Evolutionary conservation across 2,329 filamentous ascomycete genomes (phyloP).

Genomic region (Graphiopsis chlorocephala): DNA sequence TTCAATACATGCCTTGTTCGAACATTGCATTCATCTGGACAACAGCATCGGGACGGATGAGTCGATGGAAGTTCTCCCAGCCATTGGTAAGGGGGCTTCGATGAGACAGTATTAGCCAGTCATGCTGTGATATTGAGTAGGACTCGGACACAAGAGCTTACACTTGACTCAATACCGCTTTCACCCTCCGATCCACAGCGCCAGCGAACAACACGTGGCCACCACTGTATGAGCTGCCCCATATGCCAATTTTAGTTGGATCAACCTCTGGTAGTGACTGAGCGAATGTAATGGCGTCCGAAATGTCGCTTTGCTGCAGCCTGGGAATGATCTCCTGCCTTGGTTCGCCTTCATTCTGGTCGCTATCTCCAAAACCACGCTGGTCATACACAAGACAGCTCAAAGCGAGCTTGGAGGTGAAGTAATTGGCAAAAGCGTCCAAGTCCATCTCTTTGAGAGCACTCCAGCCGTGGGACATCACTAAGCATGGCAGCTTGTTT

Average conservation of each 20-base stretch:
- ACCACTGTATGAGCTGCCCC: conserved; percentile 39
- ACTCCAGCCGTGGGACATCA: conserved; percentile 22
- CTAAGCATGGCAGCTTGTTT: conserved; percentile 19
- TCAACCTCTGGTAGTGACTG: conserved; percentile 34
- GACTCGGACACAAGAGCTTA: conserved; percentile 22
- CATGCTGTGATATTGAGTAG: background rate
- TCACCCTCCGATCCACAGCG: conserved; percentile 41
- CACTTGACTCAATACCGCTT: conserved; percentile 40
- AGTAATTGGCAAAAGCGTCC: conserved; percentile 23
- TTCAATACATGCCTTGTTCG: background rate
- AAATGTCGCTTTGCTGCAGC: conserved; percentile 35
- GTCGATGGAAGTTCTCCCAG: conserved; percentile 36
- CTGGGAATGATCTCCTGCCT: conserved; percentile 34
- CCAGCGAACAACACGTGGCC: conserved; percentile 41
- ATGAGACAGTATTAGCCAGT: background rate
- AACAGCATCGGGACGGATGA: conserved; percentile 35
- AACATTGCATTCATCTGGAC: conserved; percentile 28
- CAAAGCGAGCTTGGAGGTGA: conserved; percentile 24
- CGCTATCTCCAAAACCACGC: conserved; percentile 35
- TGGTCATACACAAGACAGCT: conserved; percentile 37
- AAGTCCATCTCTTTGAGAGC: conserved; percentile 25
- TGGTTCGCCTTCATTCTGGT: conserved; percentile 28
- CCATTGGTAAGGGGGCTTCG: conserved; percentile 26
- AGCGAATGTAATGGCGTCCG: conserved; percentile 41
- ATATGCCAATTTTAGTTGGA: conserved; percentile 35